Evolutionary conservation across 129 eudicot genomes (phyloP).

Genomic region (Cynara cardunculus): DNA sequence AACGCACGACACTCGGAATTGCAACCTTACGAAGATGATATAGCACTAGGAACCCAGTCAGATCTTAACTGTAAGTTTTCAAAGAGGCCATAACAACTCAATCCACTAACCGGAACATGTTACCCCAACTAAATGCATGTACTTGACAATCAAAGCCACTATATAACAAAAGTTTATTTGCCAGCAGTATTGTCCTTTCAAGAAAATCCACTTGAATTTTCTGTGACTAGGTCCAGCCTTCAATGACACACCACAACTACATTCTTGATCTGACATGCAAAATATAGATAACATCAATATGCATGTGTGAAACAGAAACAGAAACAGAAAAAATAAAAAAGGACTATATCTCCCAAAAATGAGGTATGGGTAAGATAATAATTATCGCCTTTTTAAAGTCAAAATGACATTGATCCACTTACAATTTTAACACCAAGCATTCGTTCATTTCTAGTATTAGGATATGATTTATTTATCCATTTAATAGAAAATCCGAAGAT

Average conservation of each 20-base stretch:
- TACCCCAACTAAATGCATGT: conserved; percentile 1
- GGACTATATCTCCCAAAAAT: neutral
- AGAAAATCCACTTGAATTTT: neutral
- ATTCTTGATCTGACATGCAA: conserved; percentile 3
- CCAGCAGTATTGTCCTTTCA: neutral
- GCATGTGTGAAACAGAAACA: neutral
- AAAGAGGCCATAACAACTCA: neutral
- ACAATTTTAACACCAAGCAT: neutral
- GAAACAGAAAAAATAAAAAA: neutral
- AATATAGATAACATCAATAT: neutral
- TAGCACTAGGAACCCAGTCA: conserved; percentile 1
- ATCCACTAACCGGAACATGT: conserved; percentile 15
- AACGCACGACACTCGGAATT: neutral
- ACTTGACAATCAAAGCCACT: conserved; percentile 12
- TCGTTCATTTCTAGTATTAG: neutral
- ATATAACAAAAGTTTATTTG: conserved; percentile 2
- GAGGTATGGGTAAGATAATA: neutral
- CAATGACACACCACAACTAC: neutral
- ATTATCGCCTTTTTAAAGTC: neutral
- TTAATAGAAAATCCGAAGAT: neutral
- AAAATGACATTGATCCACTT: neutral
- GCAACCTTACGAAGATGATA: neutral
- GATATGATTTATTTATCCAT: neutral
- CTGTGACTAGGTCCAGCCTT: conserved; percentile 1
- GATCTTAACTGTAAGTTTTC: neutral